Conservation (phyloP, 441 rosid genomes). For the Theobroma grandiflorum region DNA sequence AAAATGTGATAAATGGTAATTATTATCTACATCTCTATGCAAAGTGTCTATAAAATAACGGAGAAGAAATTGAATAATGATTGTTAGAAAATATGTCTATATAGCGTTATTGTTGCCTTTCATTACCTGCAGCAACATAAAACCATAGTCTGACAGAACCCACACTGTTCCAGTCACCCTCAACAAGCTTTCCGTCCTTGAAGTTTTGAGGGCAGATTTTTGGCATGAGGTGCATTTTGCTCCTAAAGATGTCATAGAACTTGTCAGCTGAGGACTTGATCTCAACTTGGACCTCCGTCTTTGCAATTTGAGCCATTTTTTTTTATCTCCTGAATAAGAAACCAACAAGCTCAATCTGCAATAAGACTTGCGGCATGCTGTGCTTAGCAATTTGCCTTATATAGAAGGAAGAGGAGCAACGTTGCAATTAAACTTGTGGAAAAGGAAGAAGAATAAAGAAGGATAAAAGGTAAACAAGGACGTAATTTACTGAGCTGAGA, state of each 20-base stretch:
- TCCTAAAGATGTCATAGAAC: constrained; percentile 10
- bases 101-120: too few species aligned
- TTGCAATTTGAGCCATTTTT: constrained; percentile 20
- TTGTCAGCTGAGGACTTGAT: constrained; percentile 25
- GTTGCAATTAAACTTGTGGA: background rate
- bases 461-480: too few species aligned
- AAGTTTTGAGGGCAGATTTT: background rate
- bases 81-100: background rate
- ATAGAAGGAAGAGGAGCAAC: background rate
- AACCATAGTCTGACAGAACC: background rate
- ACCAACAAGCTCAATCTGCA: background rate
- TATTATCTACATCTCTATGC: too few species aligned
- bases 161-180: background rate
- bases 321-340: background rate
- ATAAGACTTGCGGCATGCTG: background rate
- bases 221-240: background rate
- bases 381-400: background rate
- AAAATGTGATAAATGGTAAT: too few species aligned
- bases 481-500: too few species aligned
- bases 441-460: background rate
- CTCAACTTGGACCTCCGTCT: constrained; percentile 17
- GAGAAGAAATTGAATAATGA: background rate
- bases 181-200: background rate
- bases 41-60: too few species aligned
- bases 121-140: background rate